Evolutionary conservation across 2,329 filamentous ascomycete genomes (phyloP), one percentile per base, ranked within the genome.

Genomic region (Colletotrichum spinosum): DNA sequence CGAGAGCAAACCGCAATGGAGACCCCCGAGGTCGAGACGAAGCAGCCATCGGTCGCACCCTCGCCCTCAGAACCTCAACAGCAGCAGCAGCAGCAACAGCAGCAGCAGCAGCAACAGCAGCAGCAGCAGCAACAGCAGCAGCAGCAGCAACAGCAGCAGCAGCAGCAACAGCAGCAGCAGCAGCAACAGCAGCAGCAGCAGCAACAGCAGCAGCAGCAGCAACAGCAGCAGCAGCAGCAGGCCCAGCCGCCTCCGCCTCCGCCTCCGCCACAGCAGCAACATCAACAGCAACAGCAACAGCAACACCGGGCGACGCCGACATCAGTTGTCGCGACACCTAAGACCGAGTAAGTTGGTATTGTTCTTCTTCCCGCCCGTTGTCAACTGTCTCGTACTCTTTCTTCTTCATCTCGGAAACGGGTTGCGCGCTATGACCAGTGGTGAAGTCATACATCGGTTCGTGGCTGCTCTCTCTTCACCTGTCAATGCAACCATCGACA

Each of bases 31-130:
- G 63, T 63, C 58, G 63, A 63, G n/a, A 66, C 42, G 38, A 66
- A 66, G 63, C 63, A 66, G 35, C 58, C 58, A 9, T 66, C 63
- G 41, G 63, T 66, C 51, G 58, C 63, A 13, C 63, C 58, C n/a
- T 63, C 63, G n/a, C 63, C 58, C n/a, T 63, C 63, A 53, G 63
- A 65, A 41, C 52, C 51, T 17, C 58, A 45, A 7, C 63, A 46
- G 35, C 58, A 66, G 46, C 17, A 17, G 17, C 17, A 17, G 17
- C 17, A 17, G 17, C 58, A 45, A 4, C 63, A 46, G 25, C 63
- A 35, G 4, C 63, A 57, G 38, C 25, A 25, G 25, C 25, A 25
- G 25, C 25, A 25, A 3, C 25, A 63, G n/a, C 57, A 58, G 45
- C 58, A 65, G 37, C 52, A 45, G n/a, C 58, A 45, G 7, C 63